Percentiles rank a stretch among this genome's conserved stretches.
Conservation (phyloP, 2,329 filamentous ascomycete species). For the Sarocladium brachiariae region DNA sequence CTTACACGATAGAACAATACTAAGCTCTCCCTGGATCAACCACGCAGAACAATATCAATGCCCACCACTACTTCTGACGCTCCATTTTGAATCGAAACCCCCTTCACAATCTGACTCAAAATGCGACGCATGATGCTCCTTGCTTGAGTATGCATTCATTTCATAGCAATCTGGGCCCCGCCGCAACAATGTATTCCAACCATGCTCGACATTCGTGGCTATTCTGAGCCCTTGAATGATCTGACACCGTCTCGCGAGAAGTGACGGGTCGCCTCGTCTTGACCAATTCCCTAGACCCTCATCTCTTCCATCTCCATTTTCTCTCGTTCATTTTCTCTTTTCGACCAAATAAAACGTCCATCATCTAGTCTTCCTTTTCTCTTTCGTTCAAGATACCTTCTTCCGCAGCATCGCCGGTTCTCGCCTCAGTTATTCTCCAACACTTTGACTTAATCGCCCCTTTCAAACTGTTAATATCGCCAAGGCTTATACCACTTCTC, state of each 20-base stretch:
- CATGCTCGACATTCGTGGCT: neutral
- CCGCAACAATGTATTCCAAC: neutral
- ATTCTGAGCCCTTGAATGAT: too few species aligned
- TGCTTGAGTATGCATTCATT: neutral
- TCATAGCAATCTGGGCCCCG: neutral
- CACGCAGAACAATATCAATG: constrained; percentile 11
- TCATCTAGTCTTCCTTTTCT: too few species aligned
- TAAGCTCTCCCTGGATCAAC: constrained; percentile 9
- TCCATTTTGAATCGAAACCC: constrained; percentile 6
- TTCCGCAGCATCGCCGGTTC: too few species aligned
- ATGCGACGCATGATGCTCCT: neutral
- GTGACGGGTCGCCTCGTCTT: neutral
- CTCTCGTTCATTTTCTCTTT: too few species aligned
- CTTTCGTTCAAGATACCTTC: too few species aligned
- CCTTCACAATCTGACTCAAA: neutral
- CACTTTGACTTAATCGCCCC: neutral
- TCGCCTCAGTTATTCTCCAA: neutral
- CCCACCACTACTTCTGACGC: neutral
- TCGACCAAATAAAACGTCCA: neutral
- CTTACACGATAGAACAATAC: constrained; percentile 7
- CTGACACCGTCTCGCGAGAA: neutral
- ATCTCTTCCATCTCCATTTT: neutral
- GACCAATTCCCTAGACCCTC: neutral
- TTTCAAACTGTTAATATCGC: too few species aligned
- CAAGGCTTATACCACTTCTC: too few species aligned